Conservation (phyloP, 345 rosid genomes). For the Camelina laxa region DNA sequence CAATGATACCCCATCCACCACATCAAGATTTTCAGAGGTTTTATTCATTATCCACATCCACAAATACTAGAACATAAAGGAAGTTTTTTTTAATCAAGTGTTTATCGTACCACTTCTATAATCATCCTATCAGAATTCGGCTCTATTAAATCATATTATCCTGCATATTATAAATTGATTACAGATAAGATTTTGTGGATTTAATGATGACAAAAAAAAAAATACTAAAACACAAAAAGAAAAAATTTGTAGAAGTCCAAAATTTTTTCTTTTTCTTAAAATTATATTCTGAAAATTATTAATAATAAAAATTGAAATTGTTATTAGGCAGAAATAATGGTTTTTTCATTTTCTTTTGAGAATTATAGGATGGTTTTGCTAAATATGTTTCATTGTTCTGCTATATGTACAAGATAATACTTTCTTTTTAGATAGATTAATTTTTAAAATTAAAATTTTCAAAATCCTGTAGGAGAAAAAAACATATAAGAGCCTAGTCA, state of each 20-base stretch:
- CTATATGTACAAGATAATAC: background rate
- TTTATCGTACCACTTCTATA: no score
- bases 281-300: background rate
- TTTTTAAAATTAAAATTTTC: no score
- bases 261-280: background rate
- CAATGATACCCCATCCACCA: no score
- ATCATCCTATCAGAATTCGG: no score
- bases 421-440: no score
- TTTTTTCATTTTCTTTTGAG: background rate
- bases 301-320: background rate
- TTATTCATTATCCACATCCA: background rate
- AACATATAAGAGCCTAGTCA: no score
- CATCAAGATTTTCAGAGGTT: background rate
- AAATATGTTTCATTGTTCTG: background rate
- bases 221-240: background rate
- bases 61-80: background rate
- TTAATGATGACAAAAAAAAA: no score
- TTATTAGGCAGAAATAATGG: background rate
- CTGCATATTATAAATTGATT: no score
- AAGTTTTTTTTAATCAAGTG: no score
- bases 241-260: background rate
- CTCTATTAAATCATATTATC: no score
- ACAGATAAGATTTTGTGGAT: no score
- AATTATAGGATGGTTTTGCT: background rate
- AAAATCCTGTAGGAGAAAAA: background rate